Conservation (phyloP, 805 yeast species). For the Myxozyma kluyveri region DNA sequence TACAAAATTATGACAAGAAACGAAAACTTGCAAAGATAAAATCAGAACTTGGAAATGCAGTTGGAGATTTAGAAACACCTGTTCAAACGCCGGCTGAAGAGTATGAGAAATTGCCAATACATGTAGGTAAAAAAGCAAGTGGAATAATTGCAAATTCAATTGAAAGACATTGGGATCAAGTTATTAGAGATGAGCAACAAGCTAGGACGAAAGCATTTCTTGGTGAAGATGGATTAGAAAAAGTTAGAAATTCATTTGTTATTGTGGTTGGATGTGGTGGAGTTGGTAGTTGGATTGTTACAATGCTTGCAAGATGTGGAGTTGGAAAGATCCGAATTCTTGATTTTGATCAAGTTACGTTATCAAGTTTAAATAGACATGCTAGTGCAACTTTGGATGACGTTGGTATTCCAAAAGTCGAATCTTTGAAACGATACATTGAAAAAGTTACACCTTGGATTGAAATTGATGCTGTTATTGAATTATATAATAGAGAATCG, state of each 20-base stretch:
- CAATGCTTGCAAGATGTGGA: conserved; percentile 90
- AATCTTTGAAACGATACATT: conserved; percentile 68
- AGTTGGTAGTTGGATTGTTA: conserved; percentile 94
- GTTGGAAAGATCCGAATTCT: conserved; percentile 72
- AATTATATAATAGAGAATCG: conserved; percentile 65
- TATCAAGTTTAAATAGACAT: conserved; percentile 89
- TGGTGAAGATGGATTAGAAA: conserved; percentile 77
- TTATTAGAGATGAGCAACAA: conserved; percentile 81
- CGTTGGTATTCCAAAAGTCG: conserved; percentile 90
- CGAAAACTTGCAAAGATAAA: conserved; percentile 14
- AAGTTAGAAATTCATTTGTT: conserved; percentile 65
- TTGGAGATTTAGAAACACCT: background rate
- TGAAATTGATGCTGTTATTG: conserved; percentile 70
- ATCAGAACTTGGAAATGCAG: conserved; percentile 3
- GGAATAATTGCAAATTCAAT: background rate
- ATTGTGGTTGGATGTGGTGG: conserved; percentile 96
- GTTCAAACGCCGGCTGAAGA: conserved; percentile 4
- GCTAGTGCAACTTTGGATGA: conserved; percentile 88
- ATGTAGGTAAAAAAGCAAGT: background rate
- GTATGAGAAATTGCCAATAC: background rate
- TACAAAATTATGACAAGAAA: conserved; percentile 13
- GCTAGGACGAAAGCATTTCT: conserved; percentile 92
- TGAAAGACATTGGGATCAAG: conserved; percentile 33
- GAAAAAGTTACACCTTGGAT: conserved; percentile 90
- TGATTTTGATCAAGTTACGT: conserved; percentile 94